A percentile compares a stretch with the other conserved stretches of the same genome.
Conservation (phyloP, 352 stramenopile genomes). For the Nothophytophthora sp. region DNA sequence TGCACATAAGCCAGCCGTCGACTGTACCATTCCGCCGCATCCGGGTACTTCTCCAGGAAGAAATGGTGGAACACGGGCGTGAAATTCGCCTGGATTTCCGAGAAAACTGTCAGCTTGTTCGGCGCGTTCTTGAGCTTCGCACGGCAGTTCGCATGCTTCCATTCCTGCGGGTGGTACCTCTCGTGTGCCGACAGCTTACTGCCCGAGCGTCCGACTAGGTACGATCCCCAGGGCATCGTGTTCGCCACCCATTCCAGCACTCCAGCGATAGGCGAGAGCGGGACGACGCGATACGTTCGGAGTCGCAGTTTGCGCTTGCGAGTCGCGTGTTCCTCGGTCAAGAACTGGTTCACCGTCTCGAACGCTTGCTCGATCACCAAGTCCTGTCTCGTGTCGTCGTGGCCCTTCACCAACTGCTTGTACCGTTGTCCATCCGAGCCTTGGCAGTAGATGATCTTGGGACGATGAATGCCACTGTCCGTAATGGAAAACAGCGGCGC, state of each 20-base stretch:
- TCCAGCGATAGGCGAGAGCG: conserved; percentile 90
- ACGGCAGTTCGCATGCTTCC: conserved; percentile 85
- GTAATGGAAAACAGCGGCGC: conserved; percentile 93
- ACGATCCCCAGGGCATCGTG: conserved; percentile 94
- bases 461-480: conserved; percentile 94
- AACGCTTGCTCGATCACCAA: conserved; percentile 92
- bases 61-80: conserved; percentile 98
- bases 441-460: conserved; percentile 98
- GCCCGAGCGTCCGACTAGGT: conserved; percentile 68
- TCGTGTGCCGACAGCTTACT: conserved; percentile 86
- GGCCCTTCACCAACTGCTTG: conserved; percentile 97
- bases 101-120: conserved; percentile 85
- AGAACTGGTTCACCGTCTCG: conserved; percentile 89
- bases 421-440: conserved; percentile 92
- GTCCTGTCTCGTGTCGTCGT: conserved; percentile 88
- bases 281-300: conserved; percentile 97
- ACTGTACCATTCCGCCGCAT: conserved; percentile 93
- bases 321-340: conserved; percentile 67
- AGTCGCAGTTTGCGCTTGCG: conserved; percentile 83
- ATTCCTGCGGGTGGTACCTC: conserved; percentile 96
- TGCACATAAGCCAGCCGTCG: conserved; percentile 95
- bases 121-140: conserved; percentile 70
- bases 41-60: conserved; percentile 97
- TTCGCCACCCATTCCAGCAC: conserved; percentile 99
- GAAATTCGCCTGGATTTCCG: conserved; percentile 93